phyloP scores from a whole-genome alignment of 345 rosid genomes.

The Sonneratia alba region DNA sequence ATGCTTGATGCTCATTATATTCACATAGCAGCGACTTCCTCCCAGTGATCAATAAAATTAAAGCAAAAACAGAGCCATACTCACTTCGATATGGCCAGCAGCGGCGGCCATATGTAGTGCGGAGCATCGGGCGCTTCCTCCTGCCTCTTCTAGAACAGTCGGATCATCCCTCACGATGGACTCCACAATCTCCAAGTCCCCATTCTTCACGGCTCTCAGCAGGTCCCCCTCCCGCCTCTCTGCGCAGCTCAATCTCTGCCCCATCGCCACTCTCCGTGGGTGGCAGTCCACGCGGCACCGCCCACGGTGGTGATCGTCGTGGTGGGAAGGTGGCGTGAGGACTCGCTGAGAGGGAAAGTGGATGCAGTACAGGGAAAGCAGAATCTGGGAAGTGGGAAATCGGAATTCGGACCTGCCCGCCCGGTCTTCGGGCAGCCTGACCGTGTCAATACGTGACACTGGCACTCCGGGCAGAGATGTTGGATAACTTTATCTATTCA shows the following conservation, averaged over 20 bases:
- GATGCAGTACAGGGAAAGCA: neutral
- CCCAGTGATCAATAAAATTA: neutral
- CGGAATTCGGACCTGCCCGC: conserved; percentile 12
- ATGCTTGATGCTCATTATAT: neutral
- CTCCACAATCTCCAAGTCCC: conserved; percentile 42
- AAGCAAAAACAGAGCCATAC: neutral
- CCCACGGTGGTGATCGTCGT: neutral
- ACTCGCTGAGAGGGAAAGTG: neutral
- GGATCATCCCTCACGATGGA: conserved; percentile 49
- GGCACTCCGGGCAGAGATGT: conserved; percentile 1
- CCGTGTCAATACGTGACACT: neutral
- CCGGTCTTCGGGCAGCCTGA: conserved; percentile 3
- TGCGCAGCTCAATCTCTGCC: conserved; percentile 84
- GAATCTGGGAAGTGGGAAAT: neutral
- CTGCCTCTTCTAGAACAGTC: conserved; percentile 35
- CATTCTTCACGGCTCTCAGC: conserved; percentile 61
- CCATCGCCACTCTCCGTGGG: conserved; percentile 34
- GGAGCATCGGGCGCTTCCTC: conserved; percentile 71
- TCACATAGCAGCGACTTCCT: conserved; percentile 5
- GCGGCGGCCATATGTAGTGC: conserved; percentile 90
- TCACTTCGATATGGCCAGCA: conserved; percentile 91
- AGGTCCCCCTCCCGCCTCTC: conserved; percentile 55
- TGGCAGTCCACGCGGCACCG: conserved; percentile 4
- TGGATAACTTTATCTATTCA: neutral
- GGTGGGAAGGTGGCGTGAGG: neutral